A percentile compares a stretch with the other conserved stretches of the same genome.
Evolutionary conservation across 1,139 yeast genomes (phyloP).

Genomic region (Spathaspora jeffriesii): DNA sequence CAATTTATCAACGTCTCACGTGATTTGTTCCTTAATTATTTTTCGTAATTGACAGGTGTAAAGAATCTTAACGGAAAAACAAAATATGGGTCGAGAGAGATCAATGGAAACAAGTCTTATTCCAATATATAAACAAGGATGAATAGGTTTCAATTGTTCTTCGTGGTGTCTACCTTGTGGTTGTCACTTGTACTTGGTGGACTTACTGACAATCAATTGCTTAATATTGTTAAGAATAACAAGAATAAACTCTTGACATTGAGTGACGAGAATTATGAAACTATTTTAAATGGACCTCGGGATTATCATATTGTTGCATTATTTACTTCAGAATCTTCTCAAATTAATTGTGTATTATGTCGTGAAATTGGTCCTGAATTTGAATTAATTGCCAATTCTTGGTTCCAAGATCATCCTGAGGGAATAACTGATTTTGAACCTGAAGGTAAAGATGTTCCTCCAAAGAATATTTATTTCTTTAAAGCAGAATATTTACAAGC

Average conservation of each 20-base stretch:
- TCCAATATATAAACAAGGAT: background rate
- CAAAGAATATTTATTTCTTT: constrained; percentile 63
- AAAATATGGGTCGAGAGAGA: constrained; percentile 14
- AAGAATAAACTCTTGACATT: constrained; percentile 31
- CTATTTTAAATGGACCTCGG: constrained; percentile 64
- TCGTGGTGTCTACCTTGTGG: constrained; percentile 14
- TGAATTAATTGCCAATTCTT: constrained; percentile 54
- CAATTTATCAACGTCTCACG: background rate
- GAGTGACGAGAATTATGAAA: constrained; percentile 62
- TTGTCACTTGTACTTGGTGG: constrained; percentile 26
- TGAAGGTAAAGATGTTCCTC: constrained; percentile 18
- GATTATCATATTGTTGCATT: constrained; percentile 67
- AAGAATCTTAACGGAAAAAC: background rate
- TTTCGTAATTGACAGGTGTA: constrained; percentile 1
- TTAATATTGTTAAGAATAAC: constrained; percentile 19
- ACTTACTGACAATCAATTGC: constrained; percentile 28
- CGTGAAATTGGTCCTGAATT: constrained; percentile 68
- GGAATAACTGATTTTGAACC: constrained; percentile 31
- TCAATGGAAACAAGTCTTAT: constrained; percentile 25
- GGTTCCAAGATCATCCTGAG: constrained; percentile 49
- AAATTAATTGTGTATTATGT: constrained; percentile 80
- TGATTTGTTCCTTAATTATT: background rate
- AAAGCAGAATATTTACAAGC: constrained; percentile 69
- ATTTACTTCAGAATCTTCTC: constrained; percentile 73
- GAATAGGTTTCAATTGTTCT: constrained; percentile 10